These are phyloP conservation scores for Rhynchosporium agropyri DNA, from an alignment of 2,329 filamentous ascomycete genomes.

Conservation along the genomic window DNA sequence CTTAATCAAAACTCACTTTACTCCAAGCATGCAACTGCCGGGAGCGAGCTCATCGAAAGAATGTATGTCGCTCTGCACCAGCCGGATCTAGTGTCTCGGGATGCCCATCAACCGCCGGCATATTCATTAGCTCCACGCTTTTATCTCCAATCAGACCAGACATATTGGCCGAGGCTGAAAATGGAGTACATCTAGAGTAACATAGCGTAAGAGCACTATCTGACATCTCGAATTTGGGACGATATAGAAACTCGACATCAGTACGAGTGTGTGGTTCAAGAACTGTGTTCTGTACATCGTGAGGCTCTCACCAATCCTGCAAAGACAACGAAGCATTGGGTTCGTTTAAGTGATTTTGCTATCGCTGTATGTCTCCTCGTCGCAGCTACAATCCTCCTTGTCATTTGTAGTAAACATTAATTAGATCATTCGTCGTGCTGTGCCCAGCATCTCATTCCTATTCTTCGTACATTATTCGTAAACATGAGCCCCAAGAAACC, in stretches of 20 bases:
- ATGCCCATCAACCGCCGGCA: background rate
- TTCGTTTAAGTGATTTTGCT: too few relatives aligned
- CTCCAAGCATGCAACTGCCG: too few relatives aligned
- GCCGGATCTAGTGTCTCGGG: conserved; percentile 3
- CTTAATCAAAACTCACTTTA: too few relatives aligned
- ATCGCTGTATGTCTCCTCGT: background rate
- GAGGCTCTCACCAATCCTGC: too few relatives aligned
- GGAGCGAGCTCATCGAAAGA: background rate
- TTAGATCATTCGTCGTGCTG: background rate
- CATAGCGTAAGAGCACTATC: too few relatives aligned
- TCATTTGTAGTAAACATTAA: conserved; percentile 4
- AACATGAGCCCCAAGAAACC: too few relatives aligned
- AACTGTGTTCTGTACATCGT: too few relatives aligned
- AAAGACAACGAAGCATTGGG: too few relatives aligned
- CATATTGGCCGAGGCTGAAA: conserved; percentile 3
- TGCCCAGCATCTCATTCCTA: background rate
- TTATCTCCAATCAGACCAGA: background rate
- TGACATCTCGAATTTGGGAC: too few relatives aligned
- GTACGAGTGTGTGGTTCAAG: too few relatives aligned
- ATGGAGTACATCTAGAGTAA: too few relatives aligned
- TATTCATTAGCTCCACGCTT: background rate
- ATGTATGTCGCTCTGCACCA: background rate
- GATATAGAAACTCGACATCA: too few relatives aligned
- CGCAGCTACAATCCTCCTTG: background rate
- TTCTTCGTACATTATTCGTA: background rate